Percentiles rank a stretch among this genome's conserved stretches.
These are phyloP conservation scores for Leptomonas pyrrhocoris DNA, from an alignment of 208 protist species.

Conservation along the genomic window DNA sequence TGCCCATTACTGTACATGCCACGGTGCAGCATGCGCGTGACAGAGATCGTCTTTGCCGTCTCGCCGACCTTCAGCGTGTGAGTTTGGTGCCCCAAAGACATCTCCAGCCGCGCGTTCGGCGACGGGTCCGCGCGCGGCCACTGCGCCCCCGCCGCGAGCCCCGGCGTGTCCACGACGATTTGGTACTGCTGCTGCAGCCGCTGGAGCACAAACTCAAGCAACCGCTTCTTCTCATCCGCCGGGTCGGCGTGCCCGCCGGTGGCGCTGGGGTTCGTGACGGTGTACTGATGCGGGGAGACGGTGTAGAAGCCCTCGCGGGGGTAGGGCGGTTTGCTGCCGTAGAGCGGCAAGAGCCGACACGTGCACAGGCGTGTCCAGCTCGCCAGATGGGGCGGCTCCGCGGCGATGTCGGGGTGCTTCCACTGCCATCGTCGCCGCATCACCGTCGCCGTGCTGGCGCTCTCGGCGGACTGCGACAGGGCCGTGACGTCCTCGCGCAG, in stretches of 20 bases:
- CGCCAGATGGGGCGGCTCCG: slow-evolving; percentile 36
- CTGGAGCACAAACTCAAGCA: slow-evolving; percentile 85
- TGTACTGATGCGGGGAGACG: slow-evolving; percentile 79
- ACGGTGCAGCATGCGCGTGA: slow-evolving; percentile 79
- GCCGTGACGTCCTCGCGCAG: slow-evolving; percentile 20
- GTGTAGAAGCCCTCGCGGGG: slow-evolving; percentile 78
- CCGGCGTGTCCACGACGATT: slow-evolving; percentile 69
- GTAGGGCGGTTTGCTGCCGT: slow-evolving; percentile 77
- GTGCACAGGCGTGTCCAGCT: slow-evolving; percentile 75
- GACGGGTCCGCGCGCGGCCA: slow-evolving; percentile 53
- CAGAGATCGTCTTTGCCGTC: slow-evolving; percentile 65
- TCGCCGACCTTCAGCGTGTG: slow-evolving; percentile 84
- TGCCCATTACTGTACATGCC: slow-evolving; percentile 84
- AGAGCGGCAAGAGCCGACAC: slow-evolving; percentile 74
- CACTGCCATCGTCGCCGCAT: slow-evolving; percentile 80
- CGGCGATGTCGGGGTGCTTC: slow-evolving; percentile 56
- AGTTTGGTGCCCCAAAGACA: slow-evolving; percentile 85
- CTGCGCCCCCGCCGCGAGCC: slow-evolving; percentile 29
- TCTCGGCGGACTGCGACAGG: slow-evolving; percentile 48
- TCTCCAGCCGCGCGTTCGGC: slow-evolving; percentile 67
- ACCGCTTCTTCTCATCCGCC: slow-evolving; percentile 34
- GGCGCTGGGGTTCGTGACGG: slow-evolving; percentile 36
- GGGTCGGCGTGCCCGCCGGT: slow-evolving; percentile 11
- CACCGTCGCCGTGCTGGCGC: slow-evolving; percentile 65
- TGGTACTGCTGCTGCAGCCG: slow-evolving; percentile 88